These are phyloP conservation scores for Coemansia sp. DNA, from an alignment of 192 early-diverging fungal species.

Conservation along the genomic window DNA sequence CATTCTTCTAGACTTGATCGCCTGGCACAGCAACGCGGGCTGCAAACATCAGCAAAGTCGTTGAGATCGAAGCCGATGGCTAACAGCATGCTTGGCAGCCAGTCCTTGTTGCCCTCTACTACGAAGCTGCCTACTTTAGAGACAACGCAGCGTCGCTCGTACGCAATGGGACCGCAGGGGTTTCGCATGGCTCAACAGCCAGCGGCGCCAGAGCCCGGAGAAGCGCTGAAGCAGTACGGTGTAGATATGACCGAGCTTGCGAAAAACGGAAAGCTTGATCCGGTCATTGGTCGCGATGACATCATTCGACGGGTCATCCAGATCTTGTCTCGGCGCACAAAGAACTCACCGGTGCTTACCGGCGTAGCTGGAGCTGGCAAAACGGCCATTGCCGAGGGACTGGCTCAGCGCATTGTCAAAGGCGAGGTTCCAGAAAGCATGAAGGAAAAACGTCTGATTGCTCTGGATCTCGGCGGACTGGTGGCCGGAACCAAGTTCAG, in stretches of 20 bases:
- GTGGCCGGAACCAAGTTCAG: slow-evolving; percentile 60
- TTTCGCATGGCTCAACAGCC: slow-evolving; percentile 53
- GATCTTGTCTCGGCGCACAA: slow-evolving; percentile 74
- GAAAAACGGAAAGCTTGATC: slow-evolving; percentile 76
- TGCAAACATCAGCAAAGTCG: neutral
- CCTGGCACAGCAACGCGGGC: neutral
- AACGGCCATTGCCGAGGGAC: slow-evolving; percentile 78
- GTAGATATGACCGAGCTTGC: slow-evolving; percentile 75
- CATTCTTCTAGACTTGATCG: neutral
- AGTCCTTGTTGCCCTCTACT: neutral
- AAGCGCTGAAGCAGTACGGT: slow-evolving; percentile 61
- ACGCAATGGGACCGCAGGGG: slow-evolving; percentile 50
- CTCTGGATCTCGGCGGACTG: slow-evolving; percentile 67
- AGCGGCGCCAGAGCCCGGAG: slow-evolving; percentile 43
- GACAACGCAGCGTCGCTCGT: slow-evolving; percentile 13
- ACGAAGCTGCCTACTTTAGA: neutral
- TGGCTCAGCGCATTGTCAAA: slow-evolving; percentile 75
- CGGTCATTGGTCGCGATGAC: slow-evolving; percentile 78
- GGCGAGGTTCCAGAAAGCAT: slow-evolving; percentile 78
- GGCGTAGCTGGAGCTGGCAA: slow-evolving; percentile 83
- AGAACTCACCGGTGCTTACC: slow-evolving; percentile 76
- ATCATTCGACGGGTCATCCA: slow-evolving; percentile 75
- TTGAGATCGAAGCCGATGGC: neutral
- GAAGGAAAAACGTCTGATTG: slow-evolving; percentile 69
- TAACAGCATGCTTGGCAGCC: neutral